phyloP scores from a whole-genome alignment of 2,329 filamentous ascomycete genomes.

The Colletotrichum sp. region DNA sequence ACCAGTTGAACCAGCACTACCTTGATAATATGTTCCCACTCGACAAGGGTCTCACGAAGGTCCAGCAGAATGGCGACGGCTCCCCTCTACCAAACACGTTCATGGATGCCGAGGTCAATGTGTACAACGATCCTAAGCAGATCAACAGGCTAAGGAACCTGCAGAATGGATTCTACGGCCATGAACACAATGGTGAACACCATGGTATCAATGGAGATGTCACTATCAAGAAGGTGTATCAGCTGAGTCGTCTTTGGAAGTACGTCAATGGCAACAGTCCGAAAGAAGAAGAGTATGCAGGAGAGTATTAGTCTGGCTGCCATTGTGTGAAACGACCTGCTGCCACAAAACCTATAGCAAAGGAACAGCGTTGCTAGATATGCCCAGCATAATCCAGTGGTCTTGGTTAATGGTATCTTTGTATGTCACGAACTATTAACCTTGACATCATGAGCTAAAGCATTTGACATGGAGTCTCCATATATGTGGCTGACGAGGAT shows the following conservation, averaged over 20 bases:
- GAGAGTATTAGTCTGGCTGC: not conserved
- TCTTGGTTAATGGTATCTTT: too few species aligned
- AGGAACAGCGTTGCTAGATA: too few species aligned
- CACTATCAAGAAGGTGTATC: not conserved
- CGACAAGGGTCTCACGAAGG: not conserved
- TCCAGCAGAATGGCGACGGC: slow-evolving; percentile 9
- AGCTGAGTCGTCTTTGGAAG: slow-evolving; percentile 15
- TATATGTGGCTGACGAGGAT: too few species aligned
- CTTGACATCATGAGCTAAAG: too few species aligned
- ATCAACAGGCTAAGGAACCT: not conserved
- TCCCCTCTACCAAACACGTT: not conserved
- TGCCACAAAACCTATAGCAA: too few species aligned
- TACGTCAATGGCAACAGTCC: slow-evolving; percentile 4
- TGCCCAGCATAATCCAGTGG: too few species aligned
- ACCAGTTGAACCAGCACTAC: slow-evolving; percentile 67
- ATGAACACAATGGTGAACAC: not conserved
- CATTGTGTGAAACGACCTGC: too few species aligned
- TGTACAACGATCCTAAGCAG: slow-evolving; percentile 8
- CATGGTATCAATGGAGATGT: not conserved
- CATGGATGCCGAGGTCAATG: slow-evolving; percentile 1
- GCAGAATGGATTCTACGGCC: not conserved
- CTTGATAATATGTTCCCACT: slow-evolving; percentile 65
- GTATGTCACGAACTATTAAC: too few species aligned
- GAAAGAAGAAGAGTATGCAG: not conserved
- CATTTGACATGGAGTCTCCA: too few species aligned